Evolutionary conservation across 2,329 filamentous ascomycete genomes (phyloP), one percentile per base, ranked within the genome.

Genomic region (Beauveria sp.): DNA sequence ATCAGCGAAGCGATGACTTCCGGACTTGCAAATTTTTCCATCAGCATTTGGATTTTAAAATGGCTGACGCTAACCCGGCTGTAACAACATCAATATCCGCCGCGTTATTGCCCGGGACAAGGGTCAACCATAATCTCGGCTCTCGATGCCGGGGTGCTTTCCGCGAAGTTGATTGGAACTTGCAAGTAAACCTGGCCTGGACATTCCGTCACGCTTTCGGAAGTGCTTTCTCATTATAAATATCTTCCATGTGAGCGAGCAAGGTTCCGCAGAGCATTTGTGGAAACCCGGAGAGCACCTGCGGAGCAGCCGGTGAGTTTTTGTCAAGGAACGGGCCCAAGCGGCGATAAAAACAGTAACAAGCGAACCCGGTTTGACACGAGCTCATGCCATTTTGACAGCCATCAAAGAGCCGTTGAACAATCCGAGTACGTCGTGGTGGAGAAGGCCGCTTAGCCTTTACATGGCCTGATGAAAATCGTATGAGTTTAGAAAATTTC

Each of bases 391-490:
- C 44, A 57, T 40, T 50, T 28, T 40, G 37, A 48, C 55, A 20
- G n/a, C 6, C 28, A 18, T 24, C 22, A 16, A 48, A 28, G 22
- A 41, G 30, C 26, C 20, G 8, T 24, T n/a, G 10, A 28, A 22
- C 3, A 44, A 16, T 44, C 18, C 16, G 44, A 50, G 10, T 22
- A 9, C 30, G 34, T 20, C 26, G 34, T 4, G 30, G 55, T 57
- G 55, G 55, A 22, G 55, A 40, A 50, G 16, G 22, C 30, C 44
- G 30, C 46, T 57, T 3, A 34, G 28, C 43, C 54, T 28, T 48
- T 22, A 5, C 26, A 40, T 56, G 55, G 46, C 30, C 55, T 57
- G 55, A 57, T 43, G 30, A 57, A 57, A 57, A 34, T 57, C 55
- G 55, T 57, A 57, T 50, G 55, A 57, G 55, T 20, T 50, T 57